A percentile compares a stretch with the other conserved stretches of the same genome.
Evolutionary conservation across 2,329 filamentous ascomycete genomes (phyloP).

Genomic region (Cercospora berteroae): DNA sequence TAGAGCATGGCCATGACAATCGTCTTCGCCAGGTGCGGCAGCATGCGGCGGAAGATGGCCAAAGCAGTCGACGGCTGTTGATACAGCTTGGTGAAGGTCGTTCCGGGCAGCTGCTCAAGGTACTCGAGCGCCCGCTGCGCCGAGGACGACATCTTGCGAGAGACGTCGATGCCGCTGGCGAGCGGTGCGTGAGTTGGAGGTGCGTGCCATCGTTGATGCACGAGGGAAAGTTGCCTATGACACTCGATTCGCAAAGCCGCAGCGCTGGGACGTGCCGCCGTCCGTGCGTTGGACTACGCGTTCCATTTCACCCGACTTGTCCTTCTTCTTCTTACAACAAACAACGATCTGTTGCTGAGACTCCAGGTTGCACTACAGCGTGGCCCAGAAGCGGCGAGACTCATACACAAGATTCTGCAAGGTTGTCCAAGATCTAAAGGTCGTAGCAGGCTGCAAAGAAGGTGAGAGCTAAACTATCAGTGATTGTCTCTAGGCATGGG

Average conservation of each 20-base stretch:
- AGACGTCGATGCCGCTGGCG: constrained; percentile 17
- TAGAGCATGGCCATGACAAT: constrained; percentile 96
- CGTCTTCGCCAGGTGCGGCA: constrained; percentile 88
- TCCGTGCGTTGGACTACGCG: neutral
- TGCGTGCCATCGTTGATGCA: constrained; percentile 19
- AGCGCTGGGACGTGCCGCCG: neutral
- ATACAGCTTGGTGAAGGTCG: constrained; percentile 87
- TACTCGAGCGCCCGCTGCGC: constrained; percentile 74
- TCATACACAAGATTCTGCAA: neutral
- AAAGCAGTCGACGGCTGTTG: constrained; percentile 93
- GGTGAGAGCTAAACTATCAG: constrained; percentile 11
- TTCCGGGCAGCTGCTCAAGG: constrained; percentile 84
- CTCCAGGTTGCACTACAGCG: neutral
- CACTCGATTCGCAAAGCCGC: constrained; percentile 13
- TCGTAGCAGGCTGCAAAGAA: neutral
- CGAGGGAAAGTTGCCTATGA: constrained; percentile 10
- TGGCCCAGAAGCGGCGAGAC: neutral
- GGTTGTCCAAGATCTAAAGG: neutral
- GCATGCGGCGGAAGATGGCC: constrained; percentile 95
- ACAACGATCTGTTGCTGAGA: neutral
- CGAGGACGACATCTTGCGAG: constrained; percentile 44
- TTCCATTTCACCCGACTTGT: neutral
- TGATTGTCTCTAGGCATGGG: constrained; percentile 34
- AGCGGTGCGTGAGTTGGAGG: constrained; percentile 13
- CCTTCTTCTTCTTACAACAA: neutral